Evolutionary conservation across 1,284 basidiomycete genomes (phyloP).

Genomic region (Fomes fomentarius): DNA sequence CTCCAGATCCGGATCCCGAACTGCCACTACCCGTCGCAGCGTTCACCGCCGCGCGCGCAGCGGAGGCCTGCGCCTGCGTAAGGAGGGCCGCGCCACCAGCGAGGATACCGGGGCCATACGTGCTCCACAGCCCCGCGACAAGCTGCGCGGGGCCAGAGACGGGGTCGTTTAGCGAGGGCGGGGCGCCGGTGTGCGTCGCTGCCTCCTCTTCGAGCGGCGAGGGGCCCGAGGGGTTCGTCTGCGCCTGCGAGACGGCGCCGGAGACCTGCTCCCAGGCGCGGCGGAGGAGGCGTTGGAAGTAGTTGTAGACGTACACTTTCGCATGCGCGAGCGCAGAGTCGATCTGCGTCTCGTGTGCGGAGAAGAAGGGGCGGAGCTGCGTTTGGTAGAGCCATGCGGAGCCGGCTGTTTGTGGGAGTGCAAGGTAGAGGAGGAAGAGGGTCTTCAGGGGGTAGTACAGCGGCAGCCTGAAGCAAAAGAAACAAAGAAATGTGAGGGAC

Average conservation of each 20-base stretch:
- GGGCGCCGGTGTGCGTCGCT: conserved; percentile 38
- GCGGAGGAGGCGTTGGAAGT: conserved; percentile 65
- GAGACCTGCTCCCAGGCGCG: conserved; percentile 65
- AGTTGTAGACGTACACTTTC: conserved; percentile 61
- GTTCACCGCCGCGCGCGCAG: conserved; percentile 26
- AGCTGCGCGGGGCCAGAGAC: conserved; percentile 67
- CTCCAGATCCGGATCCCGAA: conserved; percentile 19
- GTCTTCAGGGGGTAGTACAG: conserved; percentile 88
- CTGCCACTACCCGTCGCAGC: conserved; percentile 1
- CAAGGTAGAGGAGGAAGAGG: conserved; percentile 85
- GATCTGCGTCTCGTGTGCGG: conserved; percentile 77
- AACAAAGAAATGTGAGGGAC: conserved; percentile 8
- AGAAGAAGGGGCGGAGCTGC: conserved; percentile 81
- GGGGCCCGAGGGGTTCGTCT: conserved; percentile 15
- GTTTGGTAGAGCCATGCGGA: conserved; percentile 79
- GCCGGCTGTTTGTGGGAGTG: conserved; percentile 87
- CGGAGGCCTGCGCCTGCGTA: conserved; percentile 31
- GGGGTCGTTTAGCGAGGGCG: conserved; percentile 55
- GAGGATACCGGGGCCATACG: conserved; percentile 74
- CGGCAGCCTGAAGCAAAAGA: conserved; percentile 66
- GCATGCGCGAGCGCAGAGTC: conserved; percentile 72
- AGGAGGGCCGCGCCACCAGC: conserved; percentile 66
- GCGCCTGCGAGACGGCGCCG: conserved; percentile 45
- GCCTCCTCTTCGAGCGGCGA: conserved; percentile 31
- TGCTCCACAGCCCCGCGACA: conserved; percentile 66